Evolutionary conservation across 441 rosid species (phyloP), one percentile per base, ranked within the genome.

Genomic region (Euphorbia celastroides): DNA sequence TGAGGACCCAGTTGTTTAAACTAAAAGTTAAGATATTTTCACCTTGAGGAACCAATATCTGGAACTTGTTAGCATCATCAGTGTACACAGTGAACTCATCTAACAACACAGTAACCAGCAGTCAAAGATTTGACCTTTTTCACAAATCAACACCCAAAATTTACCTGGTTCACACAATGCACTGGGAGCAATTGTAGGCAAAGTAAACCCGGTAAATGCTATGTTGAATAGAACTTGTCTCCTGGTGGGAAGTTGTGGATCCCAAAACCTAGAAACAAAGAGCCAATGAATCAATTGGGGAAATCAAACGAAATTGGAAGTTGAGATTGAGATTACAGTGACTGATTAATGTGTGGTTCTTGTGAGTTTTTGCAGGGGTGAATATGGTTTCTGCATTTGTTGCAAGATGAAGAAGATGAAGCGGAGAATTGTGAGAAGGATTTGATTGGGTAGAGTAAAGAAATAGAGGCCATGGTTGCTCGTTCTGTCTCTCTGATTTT

Each of bases 21-120:
- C 38, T 3, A 34, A 34, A 34, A 34, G 9, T 4, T 34, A 34
- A 9, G 9, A 34, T 3, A 1, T 41, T 41, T 58, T 65, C 50
- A 84, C 99, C 97, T 81, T 78, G 83, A n/a, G 99, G 97, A 66
- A 93, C 85, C 17, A 82, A 79, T 70, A 91, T 86, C 79, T 88
- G 81, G 76, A 86, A 93, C 79, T 86, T 93, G 83, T 93, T 93
- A 32, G 30, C 81, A 28, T 86, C 90, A 73, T 93, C 99, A n/a
- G 80, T 84, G 77, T 84, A 93, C 50, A 62, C 72, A 13, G 79
- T 87, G 52, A 82, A 77, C 9, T 55, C 74, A 71, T 65, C 85
- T 81, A 34, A 4, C 38, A 34, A 34, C 9, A 34, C 4, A 34
- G 9, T 34, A 34, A 34, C 27, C 23, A 36, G 57, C 7, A 58